These are phyloP conservation scores for Alternaria sp. DNA, from an alignment of 2,329 filamentous ascomycete species.

Conservation along the genomic window DNA sequence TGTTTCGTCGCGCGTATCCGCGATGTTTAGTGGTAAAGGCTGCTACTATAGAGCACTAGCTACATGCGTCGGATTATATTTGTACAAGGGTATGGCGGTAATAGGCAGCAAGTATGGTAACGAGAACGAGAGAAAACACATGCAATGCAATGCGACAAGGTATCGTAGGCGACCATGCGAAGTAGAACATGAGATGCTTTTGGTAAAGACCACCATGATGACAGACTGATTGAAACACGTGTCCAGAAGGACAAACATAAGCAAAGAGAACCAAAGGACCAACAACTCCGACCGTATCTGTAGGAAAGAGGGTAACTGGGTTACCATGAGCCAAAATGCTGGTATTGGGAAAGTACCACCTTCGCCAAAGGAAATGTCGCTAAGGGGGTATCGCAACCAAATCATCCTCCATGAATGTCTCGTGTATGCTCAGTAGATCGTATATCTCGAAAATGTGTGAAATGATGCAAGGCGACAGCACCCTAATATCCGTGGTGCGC, in stretches of 20 bases:
- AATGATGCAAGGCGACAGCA: not conserved
- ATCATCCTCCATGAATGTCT: slow-evolving; percentile 23
- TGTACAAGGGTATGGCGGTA: slow-evolving; percentile 23
- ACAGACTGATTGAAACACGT: not conserved
- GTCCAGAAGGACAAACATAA: not conserved
- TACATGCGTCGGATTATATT: slow-evolving; percentile 16
- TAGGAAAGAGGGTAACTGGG: not conserved
- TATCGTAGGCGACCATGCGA: slow-evolving; percentile 4
- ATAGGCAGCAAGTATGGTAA: not conserved
- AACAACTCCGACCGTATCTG: slow-evolving; percentile 2
- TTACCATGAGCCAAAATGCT: slow-evolving; percentile 9
- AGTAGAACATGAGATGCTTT: slow-evolving; percentile 3
- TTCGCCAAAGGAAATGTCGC: slow-evolving; percentile 21
- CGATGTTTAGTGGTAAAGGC: not conserved
- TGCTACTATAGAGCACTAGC: slow-evolving; percentile 1
- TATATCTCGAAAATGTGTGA: slow-evolving; percentile 5
- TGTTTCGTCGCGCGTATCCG: not conserved
- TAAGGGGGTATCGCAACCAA: slow-evolving; percentile 30
- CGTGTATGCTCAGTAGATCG: slow-evolving; percentile 19
- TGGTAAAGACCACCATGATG: slow-evolving; percentile 1
- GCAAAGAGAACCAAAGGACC: slow-evolving; percentile 1
- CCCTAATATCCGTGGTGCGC: slow-evolving; percentile 20
- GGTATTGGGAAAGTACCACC: slow-evolving; percentile 10
- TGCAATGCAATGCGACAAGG: slow-evolving; percentile 9
- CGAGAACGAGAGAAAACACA: slow-evolving; percentile 5